Conservation (phyloP, 306 rosid genomes). For the Nissolia schottii region DNA sequence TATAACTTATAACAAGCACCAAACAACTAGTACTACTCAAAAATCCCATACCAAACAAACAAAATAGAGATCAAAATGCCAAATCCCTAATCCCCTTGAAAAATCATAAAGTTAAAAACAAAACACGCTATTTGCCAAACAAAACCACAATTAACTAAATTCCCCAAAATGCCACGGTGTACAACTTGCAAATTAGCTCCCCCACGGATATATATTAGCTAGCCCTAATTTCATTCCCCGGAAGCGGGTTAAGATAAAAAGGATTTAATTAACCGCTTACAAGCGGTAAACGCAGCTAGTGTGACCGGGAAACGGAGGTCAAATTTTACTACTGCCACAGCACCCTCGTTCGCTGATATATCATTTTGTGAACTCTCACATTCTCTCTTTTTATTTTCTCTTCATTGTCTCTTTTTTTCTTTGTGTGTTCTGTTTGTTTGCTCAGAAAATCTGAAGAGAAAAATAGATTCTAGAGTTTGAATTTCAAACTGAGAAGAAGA, state of each 20-base stretch:
- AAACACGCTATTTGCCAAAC: background rate
- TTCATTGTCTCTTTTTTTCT: background rate
- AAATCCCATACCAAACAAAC: constrained; percentile 31
- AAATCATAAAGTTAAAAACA: background rate
- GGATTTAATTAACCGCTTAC: constrained; percentile 38
- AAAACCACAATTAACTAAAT: background rate
- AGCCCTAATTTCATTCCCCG: constrained; percentile 34
- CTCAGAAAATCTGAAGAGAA: constrained; percentile 33
- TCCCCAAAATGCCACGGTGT: constrained; percentile 21
- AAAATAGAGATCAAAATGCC: background rate
- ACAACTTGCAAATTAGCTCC: background rate
- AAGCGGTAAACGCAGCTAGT: constrained; percentile 36
- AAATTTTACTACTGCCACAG: constrained; percentile 28
- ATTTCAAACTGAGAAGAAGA: constrained; percentile 6
- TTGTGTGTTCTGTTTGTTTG: constrained; percentile 32
- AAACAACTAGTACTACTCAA: constrained; percentile 31
- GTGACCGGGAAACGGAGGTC: constrained; percentile 43
- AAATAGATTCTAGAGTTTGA: background rate
- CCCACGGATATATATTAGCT: background rate
- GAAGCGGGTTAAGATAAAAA: background rate
- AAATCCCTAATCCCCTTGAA: constrained; percentile 31
- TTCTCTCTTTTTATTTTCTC: constrained; percentile 11
- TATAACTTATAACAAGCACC: background rate
- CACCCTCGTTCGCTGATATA: constrained; percentile 15
- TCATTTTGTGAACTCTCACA: constrained; percentile 28